Conservation (phyloP, 345 rosid genomes). For the Zanthoxylum bungeanum region DNA sequence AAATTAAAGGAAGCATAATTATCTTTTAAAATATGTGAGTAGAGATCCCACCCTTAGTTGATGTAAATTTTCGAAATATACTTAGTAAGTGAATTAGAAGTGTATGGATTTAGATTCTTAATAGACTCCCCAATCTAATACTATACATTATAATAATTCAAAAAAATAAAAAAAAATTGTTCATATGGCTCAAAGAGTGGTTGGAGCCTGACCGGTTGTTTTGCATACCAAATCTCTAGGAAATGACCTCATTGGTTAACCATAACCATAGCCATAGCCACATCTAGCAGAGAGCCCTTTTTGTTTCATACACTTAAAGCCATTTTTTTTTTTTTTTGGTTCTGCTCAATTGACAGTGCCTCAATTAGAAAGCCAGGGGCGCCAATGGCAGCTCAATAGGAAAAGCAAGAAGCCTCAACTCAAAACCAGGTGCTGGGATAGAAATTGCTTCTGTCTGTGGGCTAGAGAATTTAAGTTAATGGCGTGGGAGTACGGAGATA, state of each 20-base stretch:
- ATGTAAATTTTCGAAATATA: too few species aligned
- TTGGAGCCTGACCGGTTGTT: not conserved
- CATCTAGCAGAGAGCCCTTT: not conserved
- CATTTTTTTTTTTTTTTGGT: too few species aligned
- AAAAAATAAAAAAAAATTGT: too few species aligned
- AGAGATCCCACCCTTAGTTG: too few species aligned
- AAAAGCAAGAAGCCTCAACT: not conserved
- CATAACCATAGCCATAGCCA: not conserved
- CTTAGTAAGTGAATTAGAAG: too few species aligned
- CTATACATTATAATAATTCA: too few species aligned
- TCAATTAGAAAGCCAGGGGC: slow-evolving; percentile 14
- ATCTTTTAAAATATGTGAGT: too few species aligned
- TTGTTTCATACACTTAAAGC: slow-evolving; percentile 9
- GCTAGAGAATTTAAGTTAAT: slow-evolving; percentile 8
- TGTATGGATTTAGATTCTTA: too few species aligned
- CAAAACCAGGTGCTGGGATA: slow-evolving; percentile 32
- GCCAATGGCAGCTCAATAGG: not conserved
- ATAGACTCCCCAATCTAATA: too few species aligned
- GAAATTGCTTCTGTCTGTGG: slow-evolving; percentile 19
- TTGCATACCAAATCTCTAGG: not conserved
- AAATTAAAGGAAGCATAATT: too few species aligned
- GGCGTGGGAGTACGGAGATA: not conserved
- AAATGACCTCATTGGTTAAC: not conserved
- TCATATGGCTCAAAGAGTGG: not conserved
- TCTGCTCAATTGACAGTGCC: not conserved